Evolutionary conservation across 2,329 filamentous ascomycete genomes (phyloP).

Genomic region (Colletotrichum camelliae): DNA sequence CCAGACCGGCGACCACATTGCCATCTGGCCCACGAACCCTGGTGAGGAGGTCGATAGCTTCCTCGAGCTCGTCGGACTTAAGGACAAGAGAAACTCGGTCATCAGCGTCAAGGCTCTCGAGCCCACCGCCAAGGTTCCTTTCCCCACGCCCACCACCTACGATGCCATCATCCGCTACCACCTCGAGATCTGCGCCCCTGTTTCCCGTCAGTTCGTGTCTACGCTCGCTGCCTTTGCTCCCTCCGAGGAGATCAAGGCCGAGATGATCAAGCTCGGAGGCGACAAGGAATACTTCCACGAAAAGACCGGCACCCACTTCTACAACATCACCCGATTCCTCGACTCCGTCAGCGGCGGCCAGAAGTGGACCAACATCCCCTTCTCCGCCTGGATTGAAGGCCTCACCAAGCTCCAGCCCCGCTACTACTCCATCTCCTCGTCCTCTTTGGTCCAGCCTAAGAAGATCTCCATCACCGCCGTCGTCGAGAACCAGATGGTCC

Average conservation of each 20-base stretch:
- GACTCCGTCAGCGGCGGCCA: conserved; percentile 73
- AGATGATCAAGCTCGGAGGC: conserved; percentile 85
- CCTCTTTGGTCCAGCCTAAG: conserved; percentile 90
- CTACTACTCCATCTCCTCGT: conserved; percentile 99
- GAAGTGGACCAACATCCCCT: conserved; percentile 85
- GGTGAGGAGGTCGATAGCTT: conserved; percentile 92
- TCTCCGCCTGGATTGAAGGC: conserved; percentile 93
- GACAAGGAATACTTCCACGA: conserved; percentile 97
- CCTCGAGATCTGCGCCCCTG: conserved; percentile 93
- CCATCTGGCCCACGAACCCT: conserved; percentile 95
- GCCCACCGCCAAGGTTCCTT: conserved; percentile 94
- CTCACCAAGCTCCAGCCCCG: conserved; percentile 94
- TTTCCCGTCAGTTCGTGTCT: conserved; percentile 93
- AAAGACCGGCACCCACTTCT: conserved; percentile 79
- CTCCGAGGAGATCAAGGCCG: conserved; percentile 81
- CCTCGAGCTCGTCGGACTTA: conserved; percentile 77
- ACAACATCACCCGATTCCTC: conserved; percentile 89
- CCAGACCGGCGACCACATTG: conserved; percentile 96
- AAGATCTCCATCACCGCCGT: conserved; percentile 95
- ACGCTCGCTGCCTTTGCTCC: conserved; percentile 90
- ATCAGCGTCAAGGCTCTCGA: conserved; percentile 91
- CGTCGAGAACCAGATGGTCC: conserved; percentile 82
- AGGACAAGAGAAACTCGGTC: conserved; percentile 79
- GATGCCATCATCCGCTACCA: conserved; percentile 94
- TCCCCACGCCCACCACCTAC: conserved; percentile 96